Evolutionary conservation across 352 stramenopile genomes (phyloP).

Genomic region (Aphanomyces astaci): DNA sequence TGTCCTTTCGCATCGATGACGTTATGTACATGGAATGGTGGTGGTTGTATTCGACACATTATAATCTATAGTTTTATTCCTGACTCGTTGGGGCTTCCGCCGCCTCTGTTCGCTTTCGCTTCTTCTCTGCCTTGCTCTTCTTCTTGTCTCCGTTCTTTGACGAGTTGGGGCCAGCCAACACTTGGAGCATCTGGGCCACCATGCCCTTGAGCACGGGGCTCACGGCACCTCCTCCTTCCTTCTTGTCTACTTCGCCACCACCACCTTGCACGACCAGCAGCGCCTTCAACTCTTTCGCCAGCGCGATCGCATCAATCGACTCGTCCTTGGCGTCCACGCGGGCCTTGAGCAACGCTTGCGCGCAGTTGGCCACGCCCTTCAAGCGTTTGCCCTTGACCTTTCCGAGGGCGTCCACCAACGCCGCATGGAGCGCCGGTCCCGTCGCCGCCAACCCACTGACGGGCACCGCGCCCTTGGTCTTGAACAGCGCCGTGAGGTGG

Average conservation of each 20-base stretch:
- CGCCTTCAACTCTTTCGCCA: slow-evolving; percentile 32
- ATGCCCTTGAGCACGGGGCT: slow-evolving; percentile 69
- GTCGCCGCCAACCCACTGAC: slow-evolving; percentile 31
- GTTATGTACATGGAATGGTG: neutral
- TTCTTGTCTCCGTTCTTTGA: slow-evolving; percentile 15
- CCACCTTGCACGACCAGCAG: slow-evolving; percentile 23
- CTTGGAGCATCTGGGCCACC: slow-evolving; percentile 44
- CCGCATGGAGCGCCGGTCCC: slow-evolving; percentile 34
- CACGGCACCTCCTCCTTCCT: too few species aligned
- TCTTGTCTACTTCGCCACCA: too few species aligned
- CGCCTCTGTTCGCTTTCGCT: slow-evolving; percentile 39
- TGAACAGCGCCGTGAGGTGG: slow-evolving; percentile 52
- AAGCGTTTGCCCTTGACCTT: slow-evolving; percentile 53
- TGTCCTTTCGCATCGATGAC: neutral
- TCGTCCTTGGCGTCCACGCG: slow-evolving; percentile 32
- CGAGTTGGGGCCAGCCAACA: slow-evolving; percentile 6
- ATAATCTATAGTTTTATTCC: slow-evolving; percentile 13
- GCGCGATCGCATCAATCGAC: slow-evolving; percentile 20
- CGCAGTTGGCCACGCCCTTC: slow-evolving; percentile 58
- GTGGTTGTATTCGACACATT: neutral
- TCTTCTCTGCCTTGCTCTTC: slow-evolving; percentile 40
- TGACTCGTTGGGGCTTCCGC: slow-evolving; percentile 1
- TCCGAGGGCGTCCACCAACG: slow-evolving; percentile 36
- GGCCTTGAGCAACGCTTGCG: slow-evolving; percentile 58
- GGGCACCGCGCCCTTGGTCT: slow-evolving; percentile 40